phyloP scores from a whole-genome alignment of 2,329 filamentous ascomycete species.

The Neopestalotiopsis sp. region DNA sequence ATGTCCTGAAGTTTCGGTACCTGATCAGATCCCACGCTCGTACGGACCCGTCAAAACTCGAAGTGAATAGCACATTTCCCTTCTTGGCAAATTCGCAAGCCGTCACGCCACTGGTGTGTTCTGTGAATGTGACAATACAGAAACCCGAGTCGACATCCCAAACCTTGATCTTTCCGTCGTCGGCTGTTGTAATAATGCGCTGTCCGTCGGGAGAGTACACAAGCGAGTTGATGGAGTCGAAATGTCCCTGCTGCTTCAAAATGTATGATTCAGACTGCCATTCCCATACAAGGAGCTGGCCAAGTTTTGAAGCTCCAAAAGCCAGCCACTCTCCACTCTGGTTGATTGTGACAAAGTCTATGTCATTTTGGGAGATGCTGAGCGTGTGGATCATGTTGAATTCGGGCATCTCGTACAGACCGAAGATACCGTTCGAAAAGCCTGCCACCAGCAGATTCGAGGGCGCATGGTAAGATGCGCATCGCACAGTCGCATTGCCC shows the following conservation, averaged over 20 bases:
- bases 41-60: constrained; percentile 91
- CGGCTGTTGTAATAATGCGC: constrained; percentile 88
- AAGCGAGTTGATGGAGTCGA: constrained; percentile 92
- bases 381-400: constrained; percentile 93
- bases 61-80: constrained; percentile 94
- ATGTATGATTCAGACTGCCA: constrained; percentile 99
- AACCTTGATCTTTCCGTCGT: constrained; percentile 98
- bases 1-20: constrained; percentile 96
- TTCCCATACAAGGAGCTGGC: constrained; percentile 97
- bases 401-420: constrained; percentile 92
- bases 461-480: constrained; percentile 85
- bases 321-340: constrained; percentile 95
- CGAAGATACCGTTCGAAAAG: constrained; percentile 93
- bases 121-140: constrained; percentile 97
- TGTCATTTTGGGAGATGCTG: constrained; percentile 95
- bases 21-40: constrained; percentile 95
- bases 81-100: constrained; percentile 94
- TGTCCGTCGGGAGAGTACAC: constrained; percentile 94
- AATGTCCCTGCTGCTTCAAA: constrained; percentile 96
- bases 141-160: constrained; percentile 98
- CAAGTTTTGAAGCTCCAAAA: constrained; percentile 92
- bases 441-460: constrained; percentile 95
- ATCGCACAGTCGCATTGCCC: constrained; percentile 83
- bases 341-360: constrained; percentile 94
- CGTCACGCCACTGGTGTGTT: constrained; percentile 93